Percentiles rank a stretch among this genome's conserved stretches.
Conservation (phyloP, 768 basidiomycete genomes). For the Leccinum olivaceopallidum region DNA sequence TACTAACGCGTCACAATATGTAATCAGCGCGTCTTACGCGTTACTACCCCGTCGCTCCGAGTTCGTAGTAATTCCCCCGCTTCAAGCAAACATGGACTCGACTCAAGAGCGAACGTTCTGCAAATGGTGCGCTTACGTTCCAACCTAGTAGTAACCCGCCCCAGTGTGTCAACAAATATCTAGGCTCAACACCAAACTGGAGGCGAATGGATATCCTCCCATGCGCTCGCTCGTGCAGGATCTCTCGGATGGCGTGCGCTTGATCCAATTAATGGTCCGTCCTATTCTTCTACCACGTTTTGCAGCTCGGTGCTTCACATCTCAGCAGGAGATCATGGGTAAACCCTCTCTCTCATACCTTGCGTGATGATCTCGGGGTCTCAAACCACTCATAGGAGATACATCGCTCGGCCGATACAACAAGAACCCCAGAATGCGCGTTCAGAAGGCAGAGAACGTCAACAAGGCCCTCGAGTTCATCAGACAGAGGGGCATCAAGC, state of each 20-base stretch:
- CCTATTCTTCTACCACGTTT: background rate
- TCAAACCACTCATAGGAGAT: conserved; percentile 55
- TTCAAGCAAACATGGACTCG: conserved; percentile 27
- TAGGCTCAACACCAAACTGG: conserved; percentile 96
- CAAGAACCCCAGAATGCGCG: conserved; percentile 83
- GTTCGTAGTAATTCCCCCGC: background rate
- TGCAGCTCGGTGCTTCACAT: conserved; percentile 1
- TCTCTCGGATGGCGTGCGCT: conserved; percentile 91
- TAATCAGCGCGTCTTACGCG: conserved; percentile 24
- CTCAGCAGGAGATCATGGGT: conserved; percentile 93
- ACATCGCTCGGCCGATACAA: conserved; percentile 95
- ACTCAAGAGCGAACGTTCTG: conserved; percentile 82
- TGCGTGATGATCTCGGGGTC: conserved; percentile 5
- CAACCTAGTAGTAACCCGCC: background rate
- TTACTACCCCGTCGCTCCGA: background rate
- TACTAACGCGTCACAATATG: conserved; percentile 33
- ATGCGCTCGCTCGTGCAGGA: conserved; percentile 90
- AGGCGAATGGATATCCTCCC: conserved; percentile 77
- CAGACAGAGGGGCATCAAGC: conserved; percentile 86
- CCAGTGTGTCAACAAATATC: background rate
- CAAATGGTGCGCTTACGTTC: conserved; percentile 66
- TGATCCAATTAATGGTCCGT: conserved; percentile 91
- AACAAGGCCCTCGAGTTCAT: conserved; percentile 97
- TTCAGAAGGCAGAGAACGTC: conserved; percentile 98
- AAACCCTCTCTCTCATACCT: conserved; percentile 20